Conservation (phyloP, 306 rosid genomes). For the Sindora glabra region DNA sequence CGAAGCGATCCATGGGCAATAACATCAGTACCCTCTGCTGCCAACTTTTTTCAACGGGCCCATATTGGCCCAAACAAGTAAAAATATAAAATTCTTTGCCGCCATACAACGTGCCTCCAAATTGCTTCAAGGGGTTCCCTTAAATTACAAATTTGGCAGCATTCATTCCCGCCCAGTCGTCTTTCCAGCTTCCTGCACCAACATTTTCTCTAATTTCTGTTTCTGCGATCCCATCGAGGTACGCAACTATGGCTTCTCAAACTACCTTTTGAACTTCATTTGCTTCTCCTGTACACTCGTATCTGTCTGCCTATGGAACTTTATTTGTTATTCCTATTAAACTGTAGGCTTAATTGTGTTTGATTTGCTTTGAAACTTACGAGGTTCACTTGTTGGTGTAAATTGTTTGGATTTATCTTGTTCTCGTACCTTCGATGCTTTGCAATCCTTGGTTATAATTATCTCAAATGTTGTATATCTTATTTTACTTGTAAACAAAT, state of each 20-base stretch:
- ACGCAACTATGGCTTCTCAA: conserved; percentile 8
- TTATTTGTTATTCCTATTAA: too few species aligned
- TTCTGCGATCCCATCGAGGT: background rate
- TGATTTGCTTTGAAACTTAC: too few species aligned
- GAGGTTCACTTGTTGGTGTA: too few species aligned
- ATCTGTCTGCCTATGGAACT: background rate
- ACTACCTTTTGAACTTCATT: background rate
- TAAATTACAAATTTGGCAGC: background rate
- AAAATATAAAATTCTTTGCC: background rate
- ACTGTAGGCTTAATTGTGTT: too few species aligned
- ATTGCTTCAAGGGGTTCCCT: background rate
- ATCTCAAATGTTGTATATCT: too few species aligned
- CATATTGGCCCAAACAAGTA: background rate
- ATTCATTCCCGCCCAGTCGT: background rate
- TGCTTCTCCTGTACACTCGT: background rate
- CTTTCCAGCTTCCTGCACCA: background rate
- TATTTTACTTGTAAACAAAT: too few species aligned
- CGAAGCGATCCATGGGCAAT: too few species aligned
- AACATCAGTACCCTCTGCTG: too few species aligned
- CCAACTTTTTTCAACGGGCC: background rate
- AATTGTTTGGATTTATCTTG: too few species aligned
- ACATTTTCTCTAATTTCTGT: background rate
- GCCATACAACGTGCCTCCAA: background rate
- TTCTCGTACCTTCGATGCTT: too few species aligned
- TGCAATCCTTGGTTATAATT: too few species aligned